Base-by-base conservation (phyloP, 1,284 basidiomycete genomes). In the Tilletia walkeri region DNA sequence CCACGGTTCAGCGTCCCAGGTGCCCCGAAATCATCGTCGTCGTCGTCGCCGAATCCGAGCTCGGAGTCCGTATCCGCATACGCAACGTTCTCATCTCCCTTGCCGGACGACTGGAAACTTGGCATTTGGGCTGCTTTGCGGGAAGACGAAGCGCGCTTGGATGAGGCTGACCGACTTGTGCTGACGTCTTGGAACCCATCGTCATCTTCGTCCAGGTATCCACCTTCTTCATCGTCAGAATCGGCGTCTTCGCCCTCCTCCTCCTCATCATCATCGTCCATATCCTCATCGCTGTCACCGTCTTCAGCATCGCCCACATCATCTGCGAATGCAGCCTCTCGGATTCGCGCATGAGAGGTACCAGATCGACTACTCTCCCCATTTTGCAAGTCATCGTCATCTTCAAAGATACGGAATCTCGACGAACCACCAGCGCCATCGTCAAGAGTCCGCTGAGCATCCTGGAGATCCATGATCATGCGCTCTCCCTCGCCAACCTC, bases 401-500 rank as follows among this genome's bases (percentile, higher is more conserved):
- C 59, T 5, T 41, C 89, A 20, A 99, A 90, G 4, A 99, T 87
- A n/a, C 89, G 88, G 72, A 99, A 94, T 45, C 41, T 45, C 73
- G 92, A 88, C 76, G 92, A 92, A 70, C 88, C 88, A 14, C 90
- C 88, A 14, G 97, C 91, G 2, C 88, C 88, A 73, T 95, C 93
- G 72, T 91, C 94, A 14, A 99, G 89, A 0, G 94, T 98, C 7
- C 86, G 84, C 48, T 86, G 86, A 16, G 91, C 92, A 73, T 95
- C 95, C 84, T 99, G 96, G 14, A 99, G 86, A 80, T 93, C 91
- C 87, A 97, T 92, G 14, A 99, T 94, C 95, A 99, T 98, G 82
- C 90, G 89, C 81, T 98, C 95, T 14, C 95, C 96, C 85, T 98
- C 95, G 12, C 95, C 81, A 90, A 67, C 67, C 18, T 72, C 53